phyloP scores from a whole-genome alignment of 306 rosid species.

The Erythrophleum fordii region DNA sequence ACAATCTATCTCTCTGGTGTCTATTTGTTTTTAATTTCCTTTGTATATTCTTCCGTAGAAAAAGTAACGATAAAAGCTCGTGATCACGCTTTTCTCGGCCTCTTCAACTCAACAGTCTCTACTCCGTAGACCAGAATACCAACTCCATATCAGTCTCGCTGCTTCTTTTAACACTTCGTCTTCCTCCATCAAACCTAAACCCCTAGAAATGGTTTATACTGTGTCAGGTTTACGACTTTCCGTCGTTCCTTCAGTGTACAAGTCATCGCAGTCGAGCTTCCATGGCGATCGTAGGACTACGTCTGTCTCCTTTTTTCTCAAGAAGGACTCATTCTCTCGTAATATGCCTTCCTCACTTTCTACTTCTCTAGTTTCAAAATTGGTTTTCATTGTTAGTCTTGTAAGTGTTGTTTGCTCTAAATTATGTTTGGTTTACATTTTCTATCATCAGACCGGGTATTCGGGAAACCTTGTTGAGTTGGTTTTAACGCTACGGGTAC shows the following conservation, averaged over 20 bases:
- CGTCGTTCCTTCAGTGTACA: constrained; percentile 47
- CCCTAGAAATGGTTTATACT: constrained; percentile 68
- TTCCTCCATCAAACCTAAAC: not conserved
- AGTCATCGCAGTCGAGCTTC: constrained; percentile 42
- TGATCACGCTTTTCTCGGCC: constrained; percentile 55
- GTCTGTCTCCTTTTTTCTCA: constrained; percentile 45
- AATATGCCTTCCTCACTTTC: constrained; percentile 38
- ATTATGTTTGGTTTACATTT: not conserved
- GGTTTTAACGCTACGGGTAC: not conserved
- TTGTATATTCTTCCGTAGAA: no score
- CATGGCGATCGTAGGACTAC: constrained; percentile 49
- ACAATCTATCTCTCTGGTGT: not conserved
- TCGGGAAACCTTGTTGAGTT: constrained; percentile 22
- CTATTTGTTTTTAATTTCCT: not conserved
- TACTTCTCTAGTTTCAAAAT: not conserved
- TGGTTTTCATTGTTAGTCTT: constrained; percentile 5
- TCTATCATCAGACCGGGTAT: not conserved
- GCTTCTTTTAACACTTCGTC: not conserved
- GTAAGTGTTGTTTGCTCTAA: not conserved
- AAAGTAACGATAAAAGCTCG: not conserved
- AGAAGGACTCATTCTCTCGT: constrained; percentile 55
- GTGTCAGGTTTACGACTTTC: constrained; percentile 76
- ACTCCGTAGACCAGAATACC: not conserved
- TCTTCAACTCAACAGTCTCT: constrained; percentile 30
- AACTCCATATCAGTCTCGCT: not conserved